These are phyloP conservation scores for Quercus berberidifolia DNA, from an alignment of 306 rosid species.

Conservation along the genomic window DNA sequence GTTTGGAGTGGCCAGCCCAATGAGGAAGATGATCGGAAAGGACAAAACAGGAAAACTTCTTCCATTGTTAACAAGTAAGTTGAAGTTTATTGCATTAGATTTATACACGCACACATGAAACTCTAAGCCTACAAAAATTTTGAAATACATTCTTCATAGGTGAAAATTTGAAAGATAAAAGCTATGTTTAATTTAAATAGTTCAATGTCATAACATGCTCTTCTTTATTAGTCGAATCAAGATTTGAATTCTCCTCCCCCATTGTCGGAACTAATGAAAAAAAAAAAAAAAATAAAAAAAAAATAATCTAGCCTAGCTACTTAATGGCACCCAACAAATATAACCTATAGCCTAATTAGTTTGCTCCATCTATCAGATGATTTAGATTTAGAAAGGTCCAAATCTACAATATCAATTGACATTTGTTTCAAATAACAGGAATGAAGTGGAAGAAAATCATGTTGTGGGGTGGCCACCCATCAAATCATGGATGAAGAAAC, in stretches of 20 bases:
- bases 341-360: not conserved
- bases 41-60: conserved; percentile 31
- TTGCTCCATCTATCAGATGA: not conserved
- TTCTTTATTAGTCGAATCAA: no score
- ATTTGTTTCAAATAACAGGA: conserved; percentile 13
- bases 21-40: conserved; percentile 54
- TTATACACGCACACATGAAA: no score
- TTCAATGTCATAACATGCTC: no score
- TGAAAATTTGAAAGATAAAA: no score
- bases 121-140: no score
- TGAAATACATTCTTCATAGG: no score
- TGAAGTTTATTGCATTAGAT: not conserved
- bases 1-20: conserved; percentile 69
- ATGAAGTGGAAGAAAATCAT: conserved; percentile 29
- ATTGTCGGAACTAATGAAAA: not conserved
- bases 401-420: not conserved
- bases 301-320: no score
- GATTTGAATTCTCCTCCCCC: no score
- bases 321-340: no score
- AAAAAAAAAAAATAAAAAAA: no score
- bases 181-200: no score
- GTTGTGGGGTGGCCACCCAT: conserved; percentile 95
- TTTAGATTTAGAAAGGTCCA: not conserved
- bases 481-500: conserved; percentile 68
- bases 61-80: conserved; percentile 47